Conservation (phyloP, 495 filamentous ascomycete species). For the Sphaerosporella brunnea region DNA sequence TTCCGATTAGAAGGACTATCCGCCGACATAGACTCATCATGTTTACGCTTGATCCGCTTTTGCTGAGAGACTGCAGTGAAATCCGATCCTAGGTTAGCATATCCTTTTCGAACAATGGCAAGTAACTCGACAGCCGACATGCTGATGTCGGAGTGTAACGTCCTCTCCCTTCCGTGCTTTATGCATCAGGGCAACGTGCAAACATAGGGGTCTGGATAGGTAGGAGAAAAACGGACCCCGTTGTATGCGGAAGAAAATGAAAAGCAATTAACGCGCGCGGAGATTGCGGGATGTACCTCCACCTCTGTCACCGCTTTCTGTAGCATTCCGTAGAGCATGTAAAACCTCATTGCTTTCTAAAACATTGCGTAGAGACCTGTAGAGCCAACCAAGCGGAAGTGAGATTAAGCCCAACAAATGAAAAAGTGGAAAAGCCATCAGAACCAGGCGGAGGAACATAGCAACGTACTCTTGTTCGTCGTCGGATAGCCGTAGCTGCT, state of each 20-base stretch:
- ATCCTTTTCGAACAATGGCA: no score
- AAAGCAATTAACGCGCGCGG: constrained; percentile 10
- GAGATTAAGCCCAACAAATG: no score
- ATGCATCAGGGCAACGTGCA: constrained; percentile 1
- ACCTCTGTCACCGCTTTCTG: constrained; percentile 27
- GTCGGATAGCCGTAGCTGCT: constrained; percentile 14
- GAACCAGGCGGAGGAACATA: neutral
- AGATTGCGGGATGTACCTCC: constrained; percentile 18
- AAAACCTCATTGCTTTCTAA: constrained; percentile 20
- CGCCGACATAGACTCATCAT: constrained; percentile 22
- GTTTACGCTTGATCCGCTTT: constrained; percentile 26
- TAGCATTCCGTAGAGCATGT: constrained; percentile 24
- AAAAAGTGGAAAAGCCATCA: no score
- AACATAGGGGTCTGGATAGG: constrained; percentile 3
- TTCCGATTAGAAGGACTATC: constrained; percentile 26
- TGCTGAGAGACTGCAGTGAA: constrained; percentile 4
- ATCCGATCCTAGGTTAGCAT: no score
- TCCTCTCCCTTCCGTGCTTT: no score
- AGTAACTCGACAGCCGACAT: no score
- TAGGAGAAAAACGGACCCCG: constrained; percentile 6
- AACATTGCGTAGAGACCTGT: constrained; percentile 3
- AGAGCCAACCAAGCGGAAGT: no score
- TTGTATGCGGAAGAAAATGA: constrained; percentile 13
- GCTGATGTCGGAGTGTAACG: no score
- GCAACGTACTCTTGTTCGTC: constrained; percentile 18